Conservation (phyloP, 768 basidiomycete genomes). For the Lactarius sp. region DNA sequence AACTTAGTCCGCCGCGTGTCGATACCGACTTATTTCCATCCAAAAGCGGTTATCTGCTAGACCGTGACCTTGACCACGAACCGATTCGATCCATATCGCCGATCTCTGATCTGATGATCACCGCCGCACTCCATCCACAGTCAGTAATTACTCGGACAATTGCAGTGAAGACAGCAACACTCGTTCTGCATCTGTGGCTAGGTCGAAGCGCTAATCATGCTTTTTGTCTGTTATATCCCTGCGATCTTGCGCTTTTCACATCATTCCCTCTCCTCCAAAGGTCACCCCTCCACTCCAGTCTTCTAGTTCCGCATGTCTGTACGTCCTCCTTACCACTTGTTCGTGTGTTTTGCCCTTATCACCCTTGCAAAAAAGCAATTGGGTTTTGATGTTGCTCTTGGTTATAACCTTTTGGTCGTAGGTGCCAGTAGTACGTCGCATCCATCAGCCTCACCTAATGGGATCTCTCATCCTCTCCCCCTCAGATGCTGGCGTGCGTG, state of each 20-base stretch:
- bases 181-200: no score
- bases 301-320: constrained; percentile 9
- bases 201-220: no score
- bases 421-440: constrained; percentile 1
- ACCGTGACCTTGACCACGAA: background rate
- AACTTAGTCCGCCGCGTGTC: no score
- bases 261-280: no score
- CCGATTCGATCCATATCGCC: background rate
- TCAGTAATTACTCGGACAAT: no score
- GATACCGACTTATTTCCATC: no score
- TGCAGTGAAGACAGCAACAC: no score
- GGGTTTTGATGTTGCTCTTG: constrained; percentile 1
- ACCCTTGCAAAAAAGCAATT: background rate
- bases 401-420: constrained; percentile 14
- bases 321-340: background rate
- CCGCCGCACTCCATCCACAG: no score
- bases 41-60: no score
- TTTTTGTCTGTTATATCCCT: no score
- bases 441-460: background rate
- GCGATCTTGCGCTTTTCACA: background rate
- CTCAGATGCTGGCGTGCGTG: constrained; percentile 11
- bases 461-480: background rate
- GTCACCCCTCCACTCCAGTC: background rate
- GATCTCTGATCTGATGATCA: no score
- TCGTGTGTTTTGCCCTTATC: background rate